phyloP scores from a whole-genome alignment of 495 filamentous ascomycete genomes.

The Tuber melanosporum region DNA sequence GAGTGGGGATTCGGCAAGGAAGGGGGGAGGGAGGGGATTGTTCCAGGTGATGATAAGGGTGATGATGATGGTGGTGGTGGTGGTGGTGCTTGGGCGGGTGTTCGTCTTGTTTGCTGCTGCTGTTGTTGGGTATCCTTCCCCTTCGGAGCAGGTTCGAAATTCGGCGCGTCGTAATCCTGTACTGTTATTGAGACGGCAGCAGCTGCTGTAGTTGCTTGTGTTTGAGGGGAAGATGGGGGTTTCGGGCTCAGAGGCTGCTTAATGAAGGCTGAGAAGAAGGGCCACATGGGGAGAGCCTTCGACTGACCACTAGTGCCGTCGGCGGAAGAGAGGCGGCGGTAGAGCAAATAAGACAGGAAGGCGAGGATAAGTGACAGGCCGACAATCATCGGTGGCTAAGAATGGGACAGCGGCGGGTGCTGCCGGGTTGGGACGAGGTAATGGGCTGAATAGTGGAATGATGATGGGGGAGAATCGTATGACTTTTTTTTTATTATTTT shows the following conservation, averaged over 20 bases:
- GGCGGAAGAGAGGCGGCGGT: slow-evolving; percentile 29
- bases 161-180: slow-evolving; percentile 9
- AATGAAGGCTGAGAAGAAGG: slow-evolving; percentile 35
- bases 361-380: slow-evolving; percentile 36
- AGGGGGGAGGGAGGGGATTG: not conserved
- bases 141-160: not conserved
- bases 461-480: slow-evolving; percentile 31
- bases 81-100: slow-evolving; percentile 9
- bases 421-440: slow-evolving; percentile 20
- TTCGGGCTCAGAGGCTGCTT: slow-evolving; percentile 16
- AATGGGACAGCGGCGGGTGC: slow-evolving; percentile 13
- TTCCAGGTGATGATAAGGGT: not conserved
- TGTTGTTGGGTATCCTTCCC: not conserved
- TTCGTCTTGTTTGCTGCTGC: not conserved
- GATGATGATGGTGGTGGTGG: not conserved
- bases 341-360: slow-evolving; percentile 37
- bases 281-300: slow-evolving; percentile 29
- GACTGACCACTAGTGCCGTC: slow-evolving; percentile 23
- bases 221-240: slow-evolving; percentile 8
- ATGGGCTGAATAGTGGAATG: slow-evolving; percentile 32
- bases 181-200: slow-evolving; percentile 5
- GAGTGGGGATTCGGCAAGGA: slow-evolving; percentile 13
- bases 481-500: slow-evolving; percentile 17
- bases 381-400: slow-evolving; percentile 34
- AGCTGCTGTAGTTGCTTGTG: slow-evolving; percentile 10